A percentile compares a stretch with the other conserved stretches of the same genome.
These are phyloP conservation scores for Ceratobasidium papillatum DNA, from an alignment of 1,284 basidiomycete species.

Conservation along the genomic window DNA sequence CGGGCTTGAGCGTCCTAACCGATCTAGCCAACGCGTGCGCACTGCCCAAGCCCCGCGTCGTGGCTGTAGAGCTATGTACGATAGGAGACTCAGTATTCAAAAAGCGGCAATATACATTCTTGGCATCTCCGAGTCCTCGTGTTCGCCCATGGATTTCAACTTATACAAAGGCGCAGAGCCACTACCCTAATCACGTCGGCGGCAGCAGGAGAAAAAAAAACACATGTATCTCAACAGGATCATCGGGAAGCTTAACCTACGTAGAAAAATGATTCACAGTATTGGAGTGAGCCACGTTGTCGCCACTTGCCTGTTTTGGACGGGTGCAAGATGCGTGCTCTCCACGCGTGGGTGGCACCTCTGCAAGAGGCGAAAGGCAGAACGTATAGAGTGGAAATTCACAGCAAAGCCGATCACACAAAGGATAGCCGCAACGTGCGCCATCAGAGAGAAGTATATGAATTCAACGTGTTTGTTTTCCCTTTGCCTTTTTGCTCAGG, in stretches of 20 bases:
- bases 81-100: background rate
- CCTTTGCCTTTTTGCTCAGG: background rate
- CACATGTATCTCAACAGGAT: background rate
- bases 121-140: background rate
- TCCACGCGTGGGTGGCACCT: background rate
- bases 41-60: background rate
- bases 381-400: background rate
- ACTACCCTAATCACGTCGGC: background rate
- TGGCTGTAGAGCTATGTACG: background rate
- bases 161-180: background rate
- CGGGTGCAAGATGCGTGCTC: background rate
- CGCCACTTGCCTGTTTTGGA: background rate
- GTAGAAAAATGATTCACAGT: background rate
- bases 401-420: background rate
- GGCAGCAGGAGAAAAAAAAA: background rate
- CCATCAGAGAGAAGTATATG: background rate
- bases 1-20: background rate
- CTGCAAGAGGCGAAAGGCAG: background rate
- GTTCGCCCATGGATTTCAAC: background rate
- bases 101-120: background rate
- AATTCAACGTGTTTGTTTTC: slow-evolving; percentile 6
- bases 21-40: background rate
- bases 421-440: background rate
- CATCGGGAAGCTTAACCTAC: background rate
- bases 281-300: background rate